Evolutionary conservation across 306 rosid genomes (phyloP), one percentile per base, ranked within the genome.

Genomic region (Inga leiocalycina): DNA sequence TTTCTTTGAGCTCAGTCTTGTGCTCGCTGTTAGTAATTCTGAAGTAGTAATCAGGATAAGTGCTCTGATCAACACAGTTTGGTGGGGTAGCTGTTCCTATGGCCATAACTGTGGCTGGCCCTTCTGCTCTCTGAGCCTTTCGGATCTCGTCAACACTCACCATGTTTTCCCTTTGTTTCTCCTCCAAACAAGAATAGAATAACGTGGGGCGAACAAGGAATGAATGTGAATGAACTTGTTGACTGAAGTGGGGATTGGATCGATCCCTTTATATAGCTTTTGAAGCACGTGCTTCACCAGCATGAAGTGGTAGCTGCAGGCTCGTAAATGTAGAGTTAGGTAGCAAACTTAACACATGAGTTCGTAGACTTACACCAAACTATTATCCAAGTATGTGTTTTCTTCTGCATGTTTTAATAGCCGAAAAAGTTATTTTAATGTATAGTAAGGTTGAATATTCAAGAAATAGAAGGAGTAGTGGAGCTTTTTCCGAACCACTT

Each of bases 1-100:
- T 72, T 9, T 72, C 76, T 45, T 72, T 72, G 76, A 72, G 76
- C 13, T 45, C 59, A 1, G 76, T 72, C 76, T 45, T 72, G 76
- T 72, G 59, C 14, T 72, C 22, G 56, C 57, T 72, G 39, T 72
- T 13, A 0, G 76, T 72, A 8, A 72, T n/a, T 4, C 41, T 15
- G 19, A 72, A 72, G 22, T 72, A 72, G 39, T 72, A 71, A 71
- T 71, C 75, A 10, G 75, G 75, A 43, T 71, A 71, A 1, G 35
- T n/a, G 14, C 76, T 72, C 5, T 72, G 76, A 14, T 72, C 76
- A 2, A 72, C 76, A 45, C 59, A 72, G 41, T 72, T 72, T 14
- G 76, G 41, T 13, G 76, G 76, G 13, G 76, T 72, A 1, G 76
- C 76, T 6, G 76, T 72, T 44, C 76, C 76, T 4, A 72, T 72